Evolutionary conservation across 306 rosid species (phyloP), one percentile per base, ranked within the genome.

Genomic region (Argentina anserina): DNA sequence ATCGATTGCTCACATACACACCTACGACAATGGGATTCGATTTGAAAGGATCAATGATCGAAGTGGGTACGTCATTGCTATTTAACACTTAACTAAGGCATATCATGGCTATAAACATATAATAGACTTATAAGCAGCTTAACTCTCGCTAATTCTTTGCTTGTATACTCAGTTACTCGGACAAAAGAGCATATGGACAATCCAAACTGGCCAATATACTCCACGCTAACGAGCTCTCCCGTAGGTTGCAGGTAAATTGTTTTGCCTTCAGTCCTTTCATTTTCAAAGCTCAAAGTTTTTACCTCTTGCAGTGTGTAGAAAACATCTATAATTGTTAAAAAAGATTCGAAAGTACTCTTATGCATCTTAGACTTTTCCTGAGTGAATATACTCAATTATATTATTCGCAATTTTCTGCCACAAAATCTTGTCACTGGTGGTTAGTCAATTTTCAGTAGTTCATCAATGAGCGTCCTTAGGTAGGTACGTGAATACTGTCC

Each of bases 121-220:
- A 47, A 17, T 36, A n/a, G n/a, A n/a, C n/a, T n/a, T n/a, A n/a
- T 8, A n/a, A 17, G 23, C 42, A 34, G 21, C 17, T 28, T 47
- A 14, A n/a, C n/a, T 25, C 40, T 28, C 26, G 42, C 26, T 56
- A 15, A 58, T n/a, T 42, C 41, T 23, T 36, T 14, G 18, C 21
- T 42, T 66, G 15, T 67, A 20, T 20, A 53, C 17, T 70, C 84
- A 91, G 98, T 75, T 94, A 94, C 77, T 83, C 86, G 8, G 96
- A 91, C 84, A 94, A 94, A 78, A 87, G 26, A 70, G 97, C 98
- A 0, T 94, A 94, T 37, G 98, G 98, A 12, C 98, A 94, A 58
- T 94, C 97, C 83, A 94, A 94, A 75, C 75, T 91, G 70, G 94
- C 97, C 33, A 94, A 91, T 84, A 80, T 91, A 70, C 76, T 94